Evolutionary conservation across 2,329 filamentous ascomycete species (phyloP).

Genomic region (Microdochium paspali): DNA sequence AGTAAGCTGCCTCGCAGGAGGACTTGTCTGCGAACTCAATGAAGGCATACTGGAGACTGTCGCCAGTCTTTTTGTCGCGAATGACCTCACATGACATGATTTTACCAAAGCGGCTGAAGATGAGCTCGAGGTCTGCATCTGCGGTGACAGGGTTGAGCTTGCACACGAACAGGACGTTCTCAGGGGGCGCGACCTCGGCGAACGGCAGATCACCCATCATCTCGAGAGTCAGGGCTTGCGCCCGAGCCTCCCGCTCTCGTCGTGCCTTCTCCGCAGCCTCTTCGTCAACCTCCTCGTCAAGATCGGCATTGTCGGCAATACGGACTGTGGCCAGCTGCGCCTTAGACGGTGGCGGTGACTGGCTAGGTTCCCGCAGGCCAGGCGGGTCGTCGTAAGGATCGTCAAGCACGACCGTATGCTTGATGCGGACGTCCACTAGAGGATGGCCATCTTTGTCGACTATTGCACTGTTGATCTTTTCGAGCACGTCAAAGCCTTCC

Average conservation of each 20-base stretch:
- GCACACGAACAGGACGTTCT: constrained; percentile 97
- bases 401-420: constrained; percentile 85
- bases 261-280: constrained; percentile 72
- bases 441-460: constrained; percentile 79
- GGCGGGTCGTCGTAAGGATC: constrained; percentile 82
- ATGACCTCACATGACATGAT: constrained; percentile 96
- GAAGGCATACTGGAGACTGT: constrained; percentile 94
- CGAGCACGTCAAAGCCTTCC: constrained; percentile 87
- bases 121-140: constrained; percentile 88
- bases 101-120: constrained; percentile 93
- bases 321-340: constrained; percentile 85
- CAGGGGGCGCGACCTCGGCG: constrained; percentile 92
- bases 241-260: constrained; percentile 81
- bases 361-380: constrained; percentile 65
- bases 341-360: constrained; percentile 72
- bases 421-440: constrained; percentile 87
- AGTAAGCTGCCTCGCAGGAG: constrained; percentile 90
- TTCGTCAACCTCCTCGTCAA: constrained; percentile 64
- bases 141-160: constrained; percentile 95
- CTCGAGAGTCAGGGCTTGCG: constrained; percentile 89
- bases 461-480: constrained; percentile 87
- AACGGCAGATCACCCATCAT: constrained; percentile 98
- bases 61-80: constrained; percentile 83
- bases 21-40: constrained; percentile 93
- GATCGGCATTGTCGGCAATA: constrained; percentile 79